Base-by-base conservation (phyloP, 345 rosid genomes). In the Melastoma malabathricum region DNA sequence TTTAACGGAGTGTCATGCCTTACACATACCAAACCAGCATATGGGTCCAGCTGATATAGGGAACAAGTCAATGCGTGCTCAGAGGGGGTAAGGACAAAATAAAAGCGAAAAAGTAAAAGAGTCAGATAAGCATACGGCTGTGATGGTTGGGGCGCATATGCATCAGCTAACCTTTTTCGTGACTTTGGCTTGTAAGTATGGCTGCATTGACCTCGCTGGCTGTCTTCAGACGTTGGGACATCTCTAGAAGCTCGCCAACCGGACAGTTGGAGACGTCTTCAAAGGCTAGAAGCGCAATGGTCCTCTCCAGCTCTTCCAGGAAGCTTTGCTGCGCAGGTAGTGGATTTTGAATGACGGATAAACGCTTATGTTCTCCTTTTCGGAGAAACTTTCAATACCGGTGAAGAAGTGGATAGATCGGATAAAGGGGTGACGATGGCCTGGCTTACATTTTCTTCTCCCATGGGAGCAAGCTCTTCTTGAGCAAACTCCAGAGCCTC, bases 401-500 rank as follows among this genome's bases (percentile, higher is more conserved):
- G 41, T 5, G 9, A 12, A 12, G 41, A 10, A 34, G 41, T 9
- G 12, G 41, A 34, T 34, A 51, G 44, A 13, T 15, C 10, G 34
- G 53, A 51, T 17, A 34, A 34, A 27, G 1, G 44, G 43, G 29
- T 2, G 41, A 3, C 29, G 7, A 54, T 25, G 31, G 31, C 17
- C 10, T 25, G 44, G 46, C 13, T 17, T 74, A 84, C 94, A 59
- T 92, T 85, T 75, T 93, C 99, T 72, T 93, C 95, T 44, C 97
- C 99, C 53, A 94, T 78, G 23, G 90, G 99, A 48, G 99, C 99
- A 57, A 93, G 99, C 67, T 93, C 97, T 68, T 88, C 99, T 64
- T 88, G 99, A 51, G 99, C 97, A 76, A 93, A 93, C 73, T 88
- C 94, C 65, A 88, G 67, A 53, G 99, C 97, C 71, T 88, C 99